Base-by-base conservation (phyloP, 2,329 filamentous ascomycete genomes). In the Alternaria sp. region DNA sequence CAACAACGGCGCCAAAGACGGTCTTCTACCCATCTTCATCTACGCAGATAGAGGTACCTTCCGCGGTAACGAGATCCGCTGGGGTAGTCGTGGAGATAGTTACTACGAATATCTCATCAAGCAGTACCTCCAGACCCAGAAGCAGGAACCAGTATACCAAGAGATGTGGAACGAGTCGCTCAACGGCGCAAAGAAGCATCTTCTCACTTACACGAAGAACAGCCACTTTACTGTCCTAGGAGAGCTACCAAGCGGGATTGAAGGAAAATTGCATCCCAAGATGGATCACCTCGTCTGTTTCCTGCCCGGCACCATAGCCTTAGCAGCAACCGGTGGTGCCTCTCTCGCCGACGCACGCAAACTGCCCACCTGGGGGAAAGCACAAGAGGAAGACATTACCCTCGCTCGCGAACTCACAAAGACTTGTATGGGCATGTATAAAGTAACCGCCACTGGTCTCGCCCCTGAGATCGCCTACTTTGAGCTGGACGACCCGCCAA, bases 31-130 rank as follows among this genome's bases (percentile, higher is more conserved):
- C 33, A 98, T 98, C 71, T 98, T 90, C 78, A 90, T 99, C 66
- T 88, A 92, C 74, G 87, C 95, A 4, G 86, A 88, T 28, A 87
- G 82, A 11, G 95, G 95, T 56, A 81, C 87, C 52, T 99, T 98
- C 79, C 85, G 87, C 50, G 92, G 92, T 21, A 80, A 87, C 21
- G 96, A 97, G 72, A 94, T 99, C 71, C 90, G 95, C 17, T 84
- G 98, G 23, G 95, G 95, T 37, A 97, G 92, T 75, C 87, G 95
- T 61, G 95, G 95, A 44, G 95, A 99, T 80, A 97, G 93, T 46
- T 99, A 98, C 80, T 99, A 99, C 79, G 85, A 99, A 80, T 99
- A 99, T 77, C 86, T 99, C 50, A 96, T 98, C 82, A 99, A 99
- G 81, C 95, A 99, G 77, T 98, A 96, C 75, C 84, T 97, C 21